These are phyloP conservation scores for Helichrysum umbraculigerum DNA, from an alignment of 129 eudicot genomes.

Conservation along the genomic window DNA sequence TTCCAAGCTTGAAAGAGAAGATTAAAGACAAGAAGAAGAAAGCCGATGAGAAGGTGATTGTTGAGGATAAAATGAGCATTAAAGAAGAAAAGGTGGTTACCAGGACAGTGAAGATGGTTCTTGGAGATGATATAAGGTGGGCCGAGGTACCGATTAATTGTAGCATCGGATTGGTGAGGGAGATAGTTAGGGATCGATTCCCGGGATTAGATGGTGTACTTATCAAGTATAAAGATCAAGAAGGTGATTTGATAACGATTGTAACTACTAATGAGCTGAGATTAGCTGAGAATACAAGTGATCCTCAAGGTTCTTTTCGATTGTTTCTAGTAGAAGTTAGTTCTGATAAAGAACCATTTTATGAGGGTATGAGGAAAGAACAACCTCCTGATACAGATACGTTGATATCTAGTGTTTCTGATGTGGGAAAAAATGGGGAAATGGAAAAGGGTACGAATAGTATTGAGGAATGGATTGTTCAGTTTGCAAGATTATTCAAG, in stretches of 20 bases:
- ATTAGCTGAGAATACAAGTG: conserved; percentile 61
- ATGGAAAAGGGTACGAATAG: conserved; percentile 38
- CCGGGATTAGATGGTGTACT: conserved; percentile 78
- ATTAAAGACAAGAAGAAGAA: conserved; percentile 42
- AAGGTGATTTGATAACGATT: conserved; percentile 91
- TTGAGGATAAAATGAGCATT: conserved; percentile 54
- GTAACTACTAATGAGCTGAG: conserved; percentile 79
- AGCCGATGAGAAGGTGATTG: conserved; percentile 58
- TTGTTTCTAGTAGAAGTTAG: conserved; percentile 68
- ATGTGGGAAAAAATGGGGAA: conserved; percentile 22
- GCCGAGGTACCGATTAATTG: conserved; percentile 74
- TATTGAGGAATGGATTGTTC: conserved; percentile 78
- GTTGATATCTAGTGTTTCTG: conserved; percentile 22
- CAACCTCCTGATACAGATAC: conserved; percentile 24
- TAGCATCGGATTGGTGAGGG: conserved; percentile 65
- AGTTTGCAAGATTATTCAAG: conserved; percentile 76
- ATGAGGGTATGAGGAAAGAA: conserved; percentile 39
- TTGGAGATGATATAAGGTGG: conserved; percentile 88
- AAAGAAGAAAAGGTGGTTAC: conserved; percentile 60
- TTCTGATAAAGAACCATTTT: conserved; percentile 78
- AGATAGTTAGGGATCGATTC: conserved; percentile 68
- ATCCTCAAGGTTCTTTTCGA: conserved; percentile 59
- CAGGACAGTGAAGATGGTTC: conserved; percentile 70
- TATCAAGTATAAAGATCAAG: conserved; percentile 81
- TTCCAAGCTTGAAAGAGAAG: conserved; percentile 43